Evolutionary conservation across 2,329 filamentous ascomycete genomes (phyloP).

Genomic region (Scytalidium lignicola): DNA sequence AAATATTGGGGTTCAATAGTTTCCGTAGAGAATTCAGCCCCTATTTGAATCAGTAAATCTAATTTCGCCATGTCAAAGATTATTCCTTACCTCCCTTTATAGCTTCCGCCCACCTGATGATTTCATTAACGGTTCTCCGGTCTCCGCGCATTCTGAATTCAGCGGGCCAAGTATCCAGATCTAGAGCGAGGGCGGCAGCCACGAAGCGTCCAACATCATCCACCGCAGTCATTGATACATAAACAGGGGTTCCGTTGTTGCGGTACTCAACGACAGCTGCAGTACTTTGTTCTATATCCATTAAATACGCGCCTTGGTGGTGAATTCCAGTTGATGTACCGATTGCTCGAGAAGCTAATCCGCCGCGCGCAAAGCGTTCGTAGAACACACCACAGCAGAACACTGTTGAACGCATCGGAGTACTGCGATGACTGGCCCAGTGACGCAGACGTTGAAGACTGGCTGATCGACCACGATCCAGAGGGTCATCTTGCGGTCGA

Average conservation of each 20-base stretch:
- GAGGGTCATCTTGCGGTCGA: conserved; percentile 48
- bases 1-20: conserved; percentile 17
- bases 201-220: conserved; percentile 68
- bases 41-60: conserved; percentile 6
- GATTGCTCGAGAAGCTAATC: conserved; percentile 55
- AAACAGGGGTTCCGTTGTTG: conserved; percentile 42
- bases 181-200: conserved; percentile 62
- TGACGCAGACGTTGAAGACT: conserved; percentile 52
- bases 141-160: conserved; percentile 69
- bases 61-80: not conserved
- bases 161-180: conserved; percentile 54
- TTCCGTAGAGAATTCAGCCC: conserved; percentile 14
- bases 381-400: conserved; percentile 74
- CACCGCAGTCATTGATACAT: conserved; percentile 62
- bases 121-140: conserved; percentile 52
- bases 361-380: conserved; percentile 66
- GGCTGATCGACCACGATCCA: conserved; percentile 55
- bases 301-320: conserved; percentile 57
- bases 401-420: conserved; percentile 60
- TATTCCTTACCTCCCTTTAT: conserved; percentile 42
- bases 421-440: conserved; percentile 39
- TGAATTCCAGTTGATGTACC: conserved; percentile 49
- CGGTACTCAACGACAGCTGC: conserved; percentile 58
- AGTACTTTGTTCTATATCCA: conserved; percentile 52
- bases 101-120: conserved; percentile 46